phyloP scores from a whole-genome alignment of 1,284 basidiomycete genomes.

The Irpex rosettiformis region DNA sequence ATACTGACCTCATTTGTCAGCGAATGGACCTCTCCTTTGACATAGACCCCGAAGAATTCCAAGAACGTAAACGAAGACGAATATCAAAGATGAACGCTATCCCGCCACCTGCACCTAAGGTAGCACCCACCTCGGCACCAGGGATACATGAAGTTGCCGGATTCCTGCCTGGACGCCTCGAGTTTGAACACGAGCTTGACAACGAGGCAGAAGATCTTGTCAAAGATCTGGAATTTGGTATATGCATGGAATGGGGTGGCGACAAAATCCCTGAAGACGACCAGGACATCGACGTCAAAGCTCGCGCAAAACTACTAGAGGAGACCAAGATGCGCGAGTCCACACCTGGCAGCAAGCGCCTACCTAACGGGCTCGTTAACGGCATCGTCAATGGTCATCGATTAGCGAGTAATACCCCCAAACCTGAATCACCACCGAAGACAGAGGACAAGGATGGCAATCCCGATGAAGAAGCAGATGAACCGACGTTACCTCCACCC shows the following conservation, averaged over 20 bases:
- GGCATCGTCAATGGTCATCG: constrained; percentile 41
- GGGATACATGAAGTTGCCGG: constrained; percentile 93
- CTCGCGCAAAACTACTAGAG: constrained; percentile 65
- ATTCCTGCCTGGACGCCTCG: constrained; percentile 93
- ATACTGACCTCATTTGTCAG: constrained; percentile 29
- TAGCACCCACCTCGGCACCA: constrained; percentile 87
- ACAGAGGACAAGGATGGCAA: constrained; percentile 45
- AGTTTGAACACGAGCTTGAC: constrained; percentile 97
- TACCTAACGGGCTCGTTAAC: constrained; percentile 45
- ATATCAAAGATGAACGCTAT: constrained; percentile 69
- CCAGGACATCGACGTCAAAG: constrained; percentile 66
- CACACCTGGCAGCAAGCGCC: constrained; percentile 28
- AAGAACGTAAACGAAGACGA: constrained; percentile 81
- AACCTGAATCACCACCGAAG: constrained; percentile 24
- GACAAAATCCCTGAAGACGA: constrained; percentile 77
- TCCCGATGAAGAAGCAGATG: constrained; percentile 45
- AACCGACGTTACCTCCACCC: constrained; percentile 67
- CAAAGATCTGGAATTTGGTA: constrained; percentile 95
- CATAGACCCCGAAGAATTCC: constrained; percentile 79
- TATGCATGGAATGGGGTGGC: constrained; percentile 84
- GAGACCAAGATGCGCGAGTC: constrained; percentile 43
- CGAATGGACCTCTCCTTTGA: constrained; percentile 70
- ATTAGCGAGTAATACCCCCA: constrained; percentile 17
- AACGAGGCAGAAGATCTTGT: constrained; percentile 95
- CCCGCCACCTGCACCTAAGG: constrained; percentile 56